phyloP scores from a whole-genome alignment of 805 yeast genomes.

The Scheffersomyces lignosus region DNA sequence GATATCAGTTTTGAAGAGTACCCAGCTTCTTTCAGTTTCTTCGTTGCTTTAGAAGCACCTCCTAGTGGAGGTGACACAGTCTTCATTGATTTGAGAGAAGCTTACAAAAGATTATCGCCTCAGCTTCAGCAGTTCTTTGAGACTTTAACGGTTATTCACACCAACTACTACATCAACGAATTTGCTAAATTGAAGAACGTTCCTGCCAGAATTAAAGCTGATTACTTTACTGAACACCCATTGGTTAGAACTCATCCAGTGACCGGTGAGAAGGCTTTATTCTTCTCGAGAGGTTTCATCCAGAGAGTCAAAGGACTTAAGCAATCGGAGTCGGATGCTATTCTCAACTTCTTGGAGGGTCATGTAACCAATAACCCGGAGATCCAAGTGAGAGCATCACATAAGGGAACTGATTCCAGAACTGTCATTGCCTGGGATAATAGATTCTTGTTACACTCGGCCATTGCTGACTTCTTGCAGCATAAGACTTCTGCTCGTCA shows the following conservation, averaged over 20 bases:
- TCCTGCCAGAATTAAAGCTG: conserved; percentile 17
- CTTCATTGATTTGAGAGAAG: conserved; percentile 24
- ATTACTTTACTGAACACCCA: conserved; percentile 24
- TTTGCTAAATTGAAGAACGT: conserved; percentile 12
- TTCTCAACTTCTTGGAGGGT: conserved; percentile 21
- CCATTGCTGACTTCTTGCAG: conserved; percentile 21
- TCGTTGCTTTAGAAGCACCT: conserved; percentile 27
- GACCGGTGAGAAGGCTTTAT: conserved; percentile 24
- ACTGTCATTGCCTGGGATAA: conserved; percentile 29
- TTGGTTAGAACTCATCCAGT: conserved; percentile 29
- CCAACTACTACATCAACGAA: conserved; percentile 21
- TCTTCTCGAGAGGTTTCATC: conserved; percentile 20
- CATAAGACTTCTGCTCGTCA: conserved; percentile 23
- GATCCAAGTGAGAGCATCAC: conserved; percentile 24
- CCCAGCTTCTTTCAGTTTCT: conserved; percentile 24
- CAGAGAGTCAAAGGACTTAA: conserved; percentile 24
- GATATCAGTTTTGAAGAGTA: conserved; percentile 25
- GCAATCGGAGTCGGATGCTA: conserved; percentile 19
- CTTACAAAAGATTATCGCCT: conserved; percentile 25
- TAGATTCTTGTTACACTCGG: conserved; percentile 22
- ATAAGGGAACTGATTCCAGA: conserved; percentile 21
- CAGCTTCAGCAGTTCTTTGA: conserved; percentile 21
- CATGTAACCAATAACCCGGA: conserved; percentile 24
- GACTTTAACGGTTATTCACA: conserved; percentile 21
- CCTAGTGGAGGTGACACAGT: conserved; percentile 29